Base-by-base conservation (phyloP, 2,329 filamentous ascomycete genomes). In the Sclerotinia spermophila region DNA sequence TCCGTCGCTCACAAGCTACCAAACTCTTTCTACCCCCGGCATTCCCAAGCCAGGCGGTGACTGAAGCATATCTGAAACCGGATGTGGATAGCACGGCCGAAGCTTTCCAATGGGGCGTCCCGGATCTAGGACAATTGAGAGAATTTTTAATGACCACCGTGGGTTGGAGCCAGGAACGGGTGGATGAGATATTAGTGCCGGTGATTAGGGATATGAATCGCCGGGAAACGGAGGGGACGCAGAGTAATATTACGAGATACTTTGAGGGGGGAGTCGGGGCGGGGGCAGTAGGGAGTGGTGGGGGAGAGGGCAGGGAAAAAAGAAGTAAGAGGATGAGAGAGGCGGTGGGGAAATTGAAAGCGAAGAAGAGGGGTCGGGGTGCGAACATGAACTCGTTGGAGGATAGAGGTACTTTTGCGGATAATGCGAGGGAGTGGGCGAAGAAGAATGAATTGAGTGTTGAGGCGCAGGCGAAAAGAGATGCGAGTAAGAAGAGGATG, bases 181-280 rank as follows among this genome's bases (percentile, higher is more conserved):
- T 95, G 0, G 96, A 99, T 77, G 96, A 99, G 80, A 92, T 99
- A 2, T 86, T 99, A 2, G 93, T 99, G 1, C 96, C 96, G 0
- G 96, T 99, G 1, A 96, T 99, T 73, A 87, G 90, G 70, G 96
- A 99, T 78, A 97, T 99, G 92, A 98, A 98, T 79, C 87, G 89
- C 5, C 86, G 96, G 53, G 92, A 93, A 74, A 85, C 89, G 40
- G 96, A 98, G 82, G 96, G 96, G 10, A 98, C 95, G 27, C 96
- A 99, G 83, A 90, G 89, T 71, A 99, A 99, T 76, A 97, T 99
- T 74, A 99, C 96, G n/a, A 86, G 90, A 35, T 99, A 90, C 80
- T 97, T 98, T 79, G 87, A 89, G 19, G 95, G 95, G 0, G 82
- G 83, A 6, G 89, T 93, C 0, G 92, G 92, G 0, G 86, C 85